These are phyloP conservation scores for Penstemon newberryi DNA, from an alignment of 257 asterid species.

Conservation along the genomic window DNA sequence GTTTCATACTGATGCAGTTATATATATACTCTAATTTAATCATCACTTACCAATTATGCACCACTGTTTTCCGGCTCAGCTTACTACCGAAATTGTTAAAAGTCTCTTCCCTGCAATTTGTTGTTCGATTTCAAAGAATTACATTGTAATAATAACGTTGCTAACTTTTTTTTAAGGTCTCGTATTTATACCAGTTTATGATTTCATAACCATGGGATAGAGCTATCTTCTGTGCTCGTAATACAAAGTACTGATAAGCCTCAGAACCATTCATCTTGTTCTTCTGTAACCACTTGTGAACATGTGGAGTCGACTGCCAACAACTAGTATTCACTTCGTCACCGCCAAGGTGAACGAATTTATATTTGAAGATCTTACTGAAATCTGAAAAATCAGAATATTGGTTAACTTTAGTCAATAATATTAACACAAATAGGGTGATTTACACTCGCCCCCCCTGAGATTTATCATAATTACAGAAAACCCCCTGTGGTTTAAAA, in stretches of 20 bases:
- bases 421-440: not conserved
- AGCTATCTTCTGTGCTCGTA: conserved; percentile 85
- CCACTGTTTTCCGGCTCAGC: conserved; percentile 74
- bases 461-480: too few species aligned
- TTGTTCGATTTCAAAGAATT: not conserved
- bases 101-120: conserved; percentile 81
- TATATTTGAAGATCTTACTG: conserved; percentile 89
- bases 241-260: conserved; percentile 80
- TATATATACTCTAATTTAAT: not conserved
- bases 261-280: conserved; percentile 39
- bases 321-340: conserved; percentile 93
- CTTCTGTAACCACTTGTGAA: conserved; percentile 60
- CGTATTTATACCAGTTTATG: conserved; percentile 69
- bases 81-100: conserved; percentile 86
- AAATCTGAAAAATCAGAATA: conserved; percentile 56
- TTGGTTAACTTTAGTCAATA: conserved; percentile 1
- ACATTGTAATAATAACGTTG: not conserved
- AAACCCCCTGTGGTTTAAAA: too few species aligned
- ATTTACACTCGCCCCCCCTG: too few species aligned
- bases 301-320: conserved; percentile 73
- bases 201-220: conserved; percentile 86
- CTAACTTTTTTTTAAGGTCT: not conserved
- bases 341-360: conserved; percentile 89
- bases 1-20: not conserved
- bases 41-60: conserved; percentile 77